These are phyloP conservation scores for Leucaena leucocephala DNA, from an alignment of 306 rosid genomes.

Conservation along the genomic window DNA sequence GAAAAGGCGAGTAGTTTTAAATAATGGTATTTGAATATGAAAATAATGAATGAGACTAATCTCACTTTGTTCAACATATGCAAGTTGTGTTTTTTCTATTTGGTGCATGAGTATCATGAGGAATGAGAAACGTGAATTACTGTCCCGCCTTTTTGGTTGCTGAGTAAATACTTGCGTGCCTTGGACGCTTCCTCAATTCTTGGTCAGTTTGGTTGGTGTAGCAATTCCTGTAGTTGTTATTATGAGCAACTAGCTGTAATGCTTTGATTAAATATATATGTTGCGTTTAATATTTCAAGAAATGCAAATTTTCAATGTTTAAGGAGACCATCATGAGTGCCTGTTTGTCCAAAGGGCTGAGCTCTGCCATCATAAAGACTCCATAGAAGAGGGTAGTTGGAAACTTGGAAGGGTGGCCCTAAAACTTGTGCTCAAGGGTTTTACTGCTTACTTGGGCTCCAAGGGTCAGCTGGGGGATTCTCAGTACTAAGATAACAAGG, in stretches of 20 bases:
- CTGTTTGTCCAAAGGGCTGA: background rate
- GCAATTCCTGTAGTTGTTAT: background rate
- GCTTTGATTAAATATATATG: background rate
- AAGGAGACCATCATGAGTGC: background rate
- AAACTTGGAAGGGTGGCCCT: no score
- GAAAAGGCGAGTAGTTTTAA: background rate
- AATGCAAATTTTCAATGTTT: background rate
- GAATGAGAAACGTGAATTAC: background rate
- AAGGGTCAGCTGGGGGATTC: no score
- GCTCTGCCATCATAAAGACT: background rate
- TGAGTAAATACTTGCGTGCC: background rate
- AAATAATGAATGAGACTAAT: background rate
- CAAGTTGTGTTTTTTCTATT: background rate
- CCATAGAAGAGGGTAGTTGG: no score
- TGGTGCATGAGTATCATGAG: constrained; percentile 12
- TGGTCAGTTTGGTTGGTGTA: constrained; percentile 32
- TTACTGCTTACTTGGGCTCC: no score
- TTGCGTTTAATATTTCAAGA: no score
- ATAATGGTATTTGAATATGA: background rate
- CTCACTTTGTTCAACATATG: background rate
- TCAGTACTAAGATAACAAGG: no score
- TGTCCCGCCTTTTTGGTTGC: constrained; percentile 25
- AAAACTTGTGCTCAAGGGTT: no score
- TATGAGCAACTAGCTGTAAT: background rate
- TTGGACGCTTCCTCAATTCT: constrained; percentile 25